Evolutionary conservation across 1,139 yeast genomes (phyloP), one percentile per base, ranked within the genome.

Genomic region (Blastobotrys raffinosifermentans): DNA sequence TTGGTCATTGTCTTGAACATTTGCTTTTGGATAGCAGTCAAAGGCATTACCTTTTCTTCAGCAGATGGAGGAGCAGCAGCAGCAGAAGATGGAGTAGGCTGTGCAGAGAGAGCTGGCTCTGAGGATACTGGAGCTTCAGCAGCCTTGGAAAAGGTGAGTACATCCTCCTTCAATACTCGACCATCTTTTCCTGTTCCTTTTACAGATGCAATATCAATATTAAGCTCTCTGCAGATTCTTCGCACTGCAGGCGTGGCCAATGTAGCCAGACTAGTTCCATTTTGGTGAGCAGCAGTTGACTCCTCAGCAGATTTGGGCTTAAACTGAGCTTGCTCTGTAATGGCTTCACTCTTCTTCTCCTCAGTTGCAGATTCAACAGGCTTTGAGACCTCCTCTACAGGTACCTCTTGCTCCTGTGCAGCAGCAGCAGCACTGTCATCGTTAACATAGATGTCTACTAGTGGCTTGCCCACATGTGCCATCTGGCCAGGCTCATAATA

Each of bases 201-300:
- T 21, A 60, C 44, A 6, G 47, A 32, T 10, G 47, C 19, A 15
- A 60, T 44, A 19, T 56, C 54, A 17, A 60, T 38, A 9, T 45
- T 47, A 19, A 51, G 49, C 32, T 60, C 64, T n/a, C 45, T 41
- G 35, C 59, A 53, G 30, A 60, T 34, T 18, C 64, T 43, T 36
- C 64, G 45, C 2, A 60, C 64, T 0, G 64, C 61, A 3, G 64
- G 64, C 1, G 64, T 60, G 2, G 64, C 64, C 37, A 60, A 39
- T 0, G 59, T 33, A 14, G 43, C 31, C 34, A 4, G 33, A 2
- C 17, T 10, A 19, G 21, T 19, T 6, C 21, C 21, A n/a, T n/a
- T n/a, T n/a, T n/a, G n/a, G 9, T 6, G 21, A 13, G 40, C 26
- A 16, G 31, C 20, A 16, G 31, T 23, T 8, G 26, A 27, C 15